These are phyloP conservation scores for Starmera dryadoides DNA, from an alignment of 805 yeast species.

Conservation along the genomic window DNA sequence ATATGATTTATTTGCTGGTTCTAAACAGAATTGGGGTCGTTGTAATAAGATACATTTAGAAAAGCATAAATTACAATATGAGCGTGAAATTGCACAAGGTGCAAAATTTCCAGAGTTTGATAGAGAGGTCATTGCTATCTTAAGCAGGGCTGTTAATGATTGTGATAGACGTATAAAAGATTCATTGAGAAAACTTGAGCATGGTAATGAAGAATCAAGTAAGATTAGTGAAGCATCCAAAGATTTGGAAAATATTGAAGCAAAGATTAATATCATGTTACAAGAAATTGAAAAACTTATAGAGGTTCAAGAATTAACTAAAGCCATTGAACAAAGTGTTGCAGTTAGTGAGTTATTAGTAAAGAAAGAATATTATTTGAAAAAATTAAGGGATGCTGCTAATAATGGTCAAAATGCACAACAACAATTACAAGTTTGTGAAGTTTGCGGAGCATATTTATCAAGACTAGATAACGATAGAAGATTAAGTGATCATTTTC, in stretches of 20 bases:
- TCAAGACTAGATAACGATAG: slow-evolving; percentile 83
- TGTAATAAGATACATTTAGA: slow-evolving; percentile 75
- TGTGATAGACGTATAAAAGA: slow-evolving; percentile 57
- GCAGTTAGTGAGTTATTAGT: slow-evolving; percentile 36
- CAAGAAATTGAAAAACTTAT: slow-evolving; percentile 57
- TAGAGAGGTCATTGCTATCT: slow-evolving; percentile 33
- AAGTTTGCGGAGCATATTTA: slow-evolving; percentile 81
- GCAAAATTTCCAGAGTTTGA: slow-evolving; percentile 38
- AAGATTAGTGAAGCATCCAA: slow-evolving; percentile 47
- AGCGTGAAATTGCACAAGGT: slow-evolving; percentile 36
- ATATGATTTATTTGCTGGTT: slow-evolving; percentile 71
- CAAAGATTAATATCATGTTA: slow-evolving; percentile 54
- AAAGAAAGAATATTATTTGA: slow-evolving; percentile 46
- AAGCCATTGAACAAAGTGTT: slow-evolving; percentile 42
- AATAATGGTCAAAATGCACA: slow-evolving; percentile 84
- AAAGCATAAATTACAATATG: slow-evolving; percentile 66
- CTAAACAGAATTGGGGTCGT: slow-evolving; percentile 75
- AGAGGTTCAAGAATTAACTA: slow-evolving; percentile 39
- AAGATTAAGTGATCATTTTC: slow-evolving; percentile 82
- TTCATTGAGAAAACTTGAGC: slow-evolving; percentile 60
- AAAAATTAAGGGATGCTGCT: slow-evolving; percentile 48
- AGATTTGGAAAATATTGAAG: slow-evolving; percentile 55
- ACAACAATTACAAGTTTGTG: slow-evolving; percentile 87
- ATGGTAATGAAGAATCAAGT: slow-evolving; percentile 66
- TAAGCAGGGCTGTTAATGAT: slow-evolving; percentile 54